Evolutionary conservation across 345 rosid genomes (phyloP), one percentile per base, ranked within the genome.

Genomic region (Jatropha curcas): DNA sequence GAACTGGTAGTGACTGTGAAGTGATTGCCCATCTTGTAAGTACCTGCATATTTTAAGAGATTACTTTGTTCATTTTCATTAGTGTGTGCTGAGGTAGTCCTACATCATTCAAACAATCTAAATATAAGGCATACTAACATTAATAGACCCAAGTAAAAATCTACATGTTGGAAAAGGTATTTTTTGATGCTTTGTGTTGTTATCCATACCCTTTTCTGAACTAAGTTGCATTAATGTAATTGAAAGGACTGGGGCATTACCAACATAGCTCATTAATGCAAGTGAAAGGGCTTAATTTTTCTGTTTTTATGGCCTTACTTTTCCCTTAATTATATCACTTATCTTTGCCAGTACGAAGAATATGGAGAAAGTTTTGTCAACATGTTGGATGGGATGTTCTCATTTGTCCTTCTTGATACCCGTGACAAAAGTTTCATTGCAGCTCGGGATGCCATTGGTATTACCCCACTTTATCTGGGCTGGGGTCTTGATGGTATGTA

Each of bases 21-120:
- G 97, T 91, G 72, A 85, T 91, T 83, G 92, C 92, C 41, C 94
- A 91, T 70, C 94, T 91, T 76, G 97, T 91, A 85, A 85, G 97
- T 85, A 52, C 31, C 14, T 71, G 24, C 56, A 69, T 69, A 19
- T 59, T 25, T 71, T n/a, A 24, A 10, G 10, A 46, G 31, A 17
- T 60, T 30, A 30, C 5, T 34, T 19, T 63, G 20, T 45, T 1
- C 39, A 7, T 13, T 45, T 20, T 61, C 8, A 17, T 53, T 25
- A 14, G 17, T 25, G 65, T n/a, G n/a, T n/a, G n/a, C n/a, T n/a
- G n/a, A n/a, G n/a, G 24, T 45, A 60, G 48, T 24, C 22, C 72
- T 22, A 10, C 17, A 24, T 48, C 61, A 59, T 9, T 19, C 11
- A 59, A 59, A 46, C 17, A 28, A 39, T 22, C 35, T 25, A 41